A percentile compares a stretch with the other conserved stretches of the same genome.
Evolutionary conservation across 176 grass and related monocot genomes (phyloP).

Genomic region (Raddia distichophylla): DNA sequence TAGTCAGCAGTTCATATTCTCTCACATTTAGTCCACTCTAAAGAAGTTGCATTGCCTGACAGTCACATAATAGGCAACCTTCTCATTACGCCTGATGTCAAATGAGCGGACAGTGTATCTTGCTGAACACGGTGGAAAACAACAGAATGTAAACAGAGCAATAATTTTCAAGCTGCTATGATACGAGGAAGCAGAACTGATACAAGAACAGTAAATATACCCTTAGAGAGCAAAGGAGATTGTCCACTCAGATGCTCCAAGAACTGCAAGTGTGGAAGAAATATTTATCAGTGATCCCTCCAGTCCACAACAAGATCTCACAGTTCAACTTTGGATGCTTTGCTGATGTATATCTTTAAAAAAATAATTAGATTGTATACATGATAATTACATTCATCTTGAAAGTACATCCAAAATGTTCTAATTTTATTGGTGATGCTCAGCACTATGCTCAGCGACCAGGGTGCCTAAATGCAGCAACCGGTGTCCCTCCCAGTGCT

Average conservation of each 20-base stretch:
- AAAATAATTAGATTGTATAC: too few species aligned
- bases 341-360: too few species aligned
- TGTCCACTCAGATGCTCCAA: conserved; percentile 58
- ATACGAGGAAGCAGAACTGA: not conserved
- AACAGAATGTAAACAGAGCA: not conserved
- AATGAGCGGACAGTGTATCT: conserved; percentile 59
- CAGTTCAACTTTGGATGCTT: too few species aligned
- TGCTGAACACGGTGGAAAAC: conserved; percentile 4
- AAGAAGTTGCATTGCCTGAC: conserved; percentile 62
- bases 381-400: too few species aligned
- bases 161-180: not conserved
- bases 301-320: too few species aligned
- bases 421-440: too few species aligned
- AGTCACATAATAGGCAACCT: conserved; percentile 57
- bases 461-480: too few species aligned
- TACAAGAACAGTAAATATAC: not conserved
- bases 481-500: too few species aligned
- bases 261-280: conserved; percentile 25
- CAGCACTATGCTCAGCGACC: too few species aligned
- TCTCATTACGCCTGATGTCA: conserved; percentile 58
- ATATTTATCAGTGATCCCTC: not conserved
- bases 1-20: conserved; percentile 56
- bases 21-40: conserved; percentile 61
- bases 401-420: too few species aligned
- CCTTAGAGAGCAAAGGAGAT: conserved; percentile 52